phyloP scores from a whole-genome alignment of 768 basidiomycete species.

The Tulasnella sp. region DNA sequence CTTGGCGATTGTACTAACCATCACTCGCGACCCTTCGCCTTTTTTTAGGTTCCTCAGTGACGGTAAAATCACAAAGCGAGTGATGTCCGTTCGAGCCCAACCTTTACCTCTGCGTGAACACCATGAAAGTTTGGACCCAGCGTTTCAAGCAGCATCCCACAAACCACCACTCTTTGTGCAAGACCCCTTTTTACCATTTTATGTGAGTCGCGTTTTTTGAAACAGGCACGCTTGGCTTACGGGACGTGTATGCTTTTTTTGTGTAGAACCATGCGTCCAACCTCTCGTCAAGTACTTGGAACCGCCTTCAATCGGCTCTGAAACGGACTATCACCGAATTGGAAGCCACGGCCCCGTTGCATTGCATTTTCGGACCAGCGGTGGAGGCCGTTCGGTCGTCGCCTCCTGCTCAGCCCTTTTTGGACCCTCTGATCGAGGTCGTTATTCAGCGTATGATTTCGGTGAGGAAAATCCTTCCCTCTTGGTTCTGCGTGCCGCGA shows the following conservation, averaged over 20 bases:
- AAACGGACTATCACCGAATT: background rate
- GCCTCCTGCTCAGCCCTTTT: background rate
- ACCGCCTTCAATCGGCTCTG: background rate
- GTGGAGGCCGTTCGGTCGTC: background rate
- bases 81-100: background rate
- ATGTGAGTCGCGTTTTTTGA: constrained; percentile 20
- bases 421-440: background rate
- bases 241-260: no score
- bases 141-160: background rate
- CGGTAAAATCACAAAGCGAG: background rate
- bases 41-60: no score
- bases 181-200: constrained; percentile 26
- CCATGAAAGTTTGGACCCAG: no score
- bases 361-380: constrained; percentile 11
- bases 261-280: constrained; percentile 18
- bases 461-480: background rate
- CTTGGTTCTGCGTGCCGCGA: background rate
- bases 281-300: background rate
- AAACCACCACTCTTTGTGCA: constrained; percentile 21
- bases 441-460: background rate
- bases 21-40: no score
- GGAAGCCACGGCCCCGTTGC: background rate
- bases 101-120: background rate
- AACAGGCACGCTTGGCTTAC: background rate
- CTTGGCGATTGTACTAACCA: no score